Evolutionary conservation across 192 early-diverging fungal species (phyloP).

Genomic region (Podila epicladia): DNA sequence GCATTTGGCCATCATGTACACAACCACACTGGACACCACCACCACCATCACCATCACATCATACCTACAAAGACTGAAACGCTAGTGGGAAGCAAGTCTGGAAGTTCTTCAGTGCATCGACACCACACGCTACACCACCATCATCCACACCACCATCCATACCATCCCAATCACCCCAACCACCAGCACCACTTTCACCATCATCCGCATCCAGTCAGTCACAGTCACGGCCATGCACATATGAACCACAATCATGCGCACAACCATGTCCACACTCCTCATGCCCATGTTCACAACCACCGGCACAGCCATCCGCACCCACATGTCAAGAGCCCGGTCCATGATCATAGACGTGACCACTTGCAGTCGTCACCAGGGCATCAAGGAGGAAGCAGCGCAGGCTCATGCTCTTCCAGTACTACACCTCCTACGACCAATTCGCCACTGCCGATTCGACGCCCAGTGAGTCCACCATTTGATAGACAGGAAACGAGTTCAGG

Average conservation of each 20-base stretch:
- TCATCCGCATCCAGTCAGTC: conserved; percentile 14
- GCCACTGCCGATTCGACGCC: too few relatives aligned
- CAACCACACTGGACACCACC: background rate
- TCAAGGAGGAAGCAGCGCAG: too few relatives aligned
- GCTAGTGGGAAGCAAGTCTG: conserved; percentile 5
- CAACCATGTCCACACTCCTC: background rate
- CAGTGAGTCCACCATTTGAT: too few relatives aligned
- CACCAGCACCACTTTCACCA: conserved; percentile 51
- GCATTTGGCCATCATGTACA: conserved; percentile 35
- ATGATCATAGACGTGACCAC: too few relatives aligned
- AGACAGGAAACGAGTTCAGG: background rate
- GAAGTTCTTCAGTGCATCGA: conserved; percentile 29
- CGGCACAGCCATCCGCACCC: conserved; percentile 4
- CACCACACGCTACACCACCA: conserved; percentile 43
- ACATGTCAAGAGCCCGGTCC: background rate
- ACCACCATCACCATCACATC: conserved; percentile 32
- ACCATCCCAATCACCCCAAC: conserved; percentile 49
- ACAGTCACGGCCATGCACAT: background rate
- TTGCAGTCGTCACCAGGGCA: too few relatives aligned
- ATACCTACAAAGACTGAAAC: conserved; percentile 13
- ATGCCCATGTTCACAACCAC: background rate
- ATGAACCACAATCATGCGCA: conserved; percentile 13
- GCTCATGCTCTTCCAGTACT: too few relatives aligned
- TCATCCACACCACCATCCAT: conserved; percentile 48
- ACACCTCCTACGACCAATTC: too few relatives aligned